Conservation (phyloP, 345 rosid genomes). For the Camelina hispida region DNA sequence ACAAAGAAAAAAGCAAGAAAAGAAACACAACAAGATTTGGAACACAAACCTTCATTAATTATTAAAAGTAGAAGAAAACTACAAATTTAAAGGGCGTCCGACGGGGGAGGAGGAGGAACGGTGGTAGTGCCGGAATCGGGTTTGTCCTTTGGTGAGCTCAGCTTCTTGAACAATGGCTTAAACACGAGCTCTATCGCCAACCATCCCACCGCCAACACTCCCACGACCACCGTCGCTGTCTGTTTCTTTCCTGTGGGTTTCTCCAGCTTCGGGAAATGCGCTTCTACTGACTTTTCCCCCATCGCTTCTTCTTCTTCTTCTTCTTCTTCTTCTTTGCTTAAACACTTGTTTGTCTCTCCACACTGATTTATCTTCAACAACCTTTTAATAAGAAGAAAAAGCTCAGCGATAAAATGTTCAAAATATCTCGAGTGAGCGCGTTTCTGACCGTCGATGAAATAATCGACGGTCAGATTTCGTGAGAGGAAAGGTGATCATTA, state of each 20-base stretch:
- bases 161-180: constrained; percentile 73
- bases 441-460: constrained; percentile 33
- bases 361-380: constrained; percentile 12
- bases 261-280: constrained; percentile 28
- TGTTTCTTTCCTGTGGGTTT: constrained; percentile 50
- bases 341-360: neutral
- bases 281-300: constrained; percentile 28
- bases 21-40: constrained; percentile 1
- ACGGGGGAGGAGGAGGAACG: constrained; percentile 38
- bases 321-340: neutral
- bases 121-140: constrained; percentile 66
- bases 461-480: constrained; percentile 33
- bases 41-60: neutral
- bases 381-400: neutral
- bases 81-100: neutral
- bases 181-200: constrained; percentile 79
- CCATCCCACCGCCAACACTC: constrained; percentile 81
- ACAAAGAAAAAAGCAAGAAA: constrained; percentile 12
- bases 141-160: constrained; percentile 69
- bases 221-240: constrained; percentile 62
- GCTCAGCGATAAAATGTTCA: neutral
- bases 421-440: constrained; percentile 7
- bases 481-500: neutral
- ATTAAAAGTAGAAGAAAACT: neutral
- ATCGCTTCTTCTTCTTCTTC: constrained; percentile 26